Base-by-base conservation (phyloP, 805 yeast genomes). In the Millerago galiae region DNA sequence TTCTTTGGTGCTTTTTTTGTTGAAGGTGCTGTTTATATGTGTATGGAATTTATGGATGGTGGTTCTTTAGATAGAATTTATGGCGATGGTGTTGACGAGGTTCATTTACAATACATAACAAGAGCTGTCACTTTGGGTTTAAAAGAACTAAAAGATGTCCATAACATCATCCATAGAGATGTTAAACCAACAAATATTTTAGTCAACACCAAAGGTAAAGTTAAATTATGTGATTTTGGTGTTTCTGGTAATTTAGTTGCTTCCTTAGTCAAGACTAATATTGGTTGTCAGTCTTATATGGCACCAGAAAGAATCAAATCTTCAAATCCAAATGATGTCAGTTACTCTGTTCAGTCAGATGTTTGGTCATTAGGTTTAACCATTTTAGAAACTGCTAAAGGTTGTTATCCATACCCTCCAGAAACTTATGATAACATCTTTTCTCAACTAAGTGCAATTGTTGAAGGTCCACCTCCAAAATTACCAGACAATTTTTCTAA, bases 221-320 rank as follows among this genome's bases (percentile, higher is more conserved):
- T 91, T 30, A 91, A 91, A 61, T 68, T 91, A 25, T 88, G 96
- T 67, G 99, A 91, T 65, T 91, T 91, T 63, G 99, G 99, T 41
- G 99, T 91, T 17, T 78, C 89, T 41, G 98, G 98, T 15, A 91
- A 91, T 58, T 68, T 91, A 47, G 98, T 93, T 17, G 96, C 97
- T 2, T 87, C 96, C 0, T 71, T 91, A 54, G 98, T 98, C 13
- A 81, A 88, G 55, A 91, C 99, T 0, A 91, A 93, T 54, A 88
- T 91, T 51, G 99, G 99, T 5, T 91, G 99, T 64, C 99, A 93
- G 65, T 84, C 95, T 1, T 91, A 91, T 63, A 93, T 93, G 98
- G 98, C 98, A 1, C 99, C 99, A 1, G 99, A 91, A 60, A 75
- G 99, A 57, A 93, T 93, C 53, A 80, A 81, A 56, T 77, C 85